A percentile compares a stretch with the other conserved stretches of the same genome.
phyloP scores from a whole-genome alignment of 257 asterid genomes.

The Cordia subcordata region DNA sequence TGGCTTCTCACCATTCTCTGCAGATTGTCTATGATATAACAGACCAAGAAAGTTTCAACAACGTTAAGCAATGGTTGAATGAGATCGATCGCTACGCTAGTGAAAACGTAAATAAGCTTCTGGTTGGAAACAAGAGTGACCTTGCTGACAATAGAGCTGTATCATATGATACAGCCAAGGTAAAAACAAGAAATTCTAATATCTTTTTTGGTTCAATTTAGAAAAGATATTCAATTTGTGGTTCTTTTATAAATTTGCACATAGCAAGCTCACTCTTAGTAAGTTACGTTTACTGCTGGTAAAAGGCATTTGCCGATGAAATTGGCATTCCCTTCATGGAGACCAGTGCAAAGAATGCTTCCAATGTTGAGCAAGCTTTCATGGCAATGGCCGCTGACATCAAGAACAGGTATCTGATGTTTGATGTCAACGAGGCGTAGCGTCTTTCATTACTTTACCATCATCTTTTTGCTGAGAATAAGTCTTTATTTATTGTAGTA shows the following conservation, averaged over 20 bases:
- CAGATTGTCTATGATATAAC: slow-evolving; percentile 85
- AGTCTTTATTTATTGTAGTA: not conserved
- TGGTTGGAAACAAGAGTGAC: slow-evolving; percentile 78
- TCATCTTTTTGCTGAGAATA: not conserved
- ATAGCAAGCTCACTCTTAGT: not conserved
- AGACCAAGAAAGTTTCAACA: slow-evolving; percentile 76
- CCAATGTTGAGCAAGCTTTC: slow-evolving; percentile 79
- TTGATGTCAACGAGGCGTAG: not conserved
- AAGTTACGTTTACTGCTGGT: slow-evolving; percentile 10
- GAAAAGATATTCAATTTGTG: not conserved
- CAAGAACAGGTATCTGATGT: slow-evolving; percentile 52
- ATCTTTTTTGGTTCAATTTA: slow-evolving; percentile 3
- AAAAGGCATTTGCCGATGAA: slow-evolving; percentile 78
- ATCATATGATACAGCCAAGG: slow-evolving; percentile 76
- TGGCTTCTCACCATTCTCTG: slow-evolving; percentile 23
- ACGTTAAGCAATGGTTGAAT: slow-evolving; percentile 81
- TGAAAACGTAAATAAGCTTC: slow-evolving; percentile 75
- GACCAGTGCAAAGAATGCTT: slow-evolving; percentile 71
- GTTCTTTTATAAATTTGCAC: too few species aligned
- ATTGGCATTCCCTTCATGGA: slow-evolving; percentile 82
- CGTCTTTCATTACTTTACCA: not conserved
- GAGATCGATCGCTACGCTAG: slow-evolving; percentile 88
- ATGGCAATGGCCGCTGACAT: slow-evolving; percentile 81
- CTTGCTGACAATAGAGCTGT: slow-evolving; percentile 65
- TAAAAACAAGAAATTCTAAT: slow-evolving; percentile 11